Conservation (phyloP, 768 basidiomycete genomes). For the Tricholoma sp. region DNA sequence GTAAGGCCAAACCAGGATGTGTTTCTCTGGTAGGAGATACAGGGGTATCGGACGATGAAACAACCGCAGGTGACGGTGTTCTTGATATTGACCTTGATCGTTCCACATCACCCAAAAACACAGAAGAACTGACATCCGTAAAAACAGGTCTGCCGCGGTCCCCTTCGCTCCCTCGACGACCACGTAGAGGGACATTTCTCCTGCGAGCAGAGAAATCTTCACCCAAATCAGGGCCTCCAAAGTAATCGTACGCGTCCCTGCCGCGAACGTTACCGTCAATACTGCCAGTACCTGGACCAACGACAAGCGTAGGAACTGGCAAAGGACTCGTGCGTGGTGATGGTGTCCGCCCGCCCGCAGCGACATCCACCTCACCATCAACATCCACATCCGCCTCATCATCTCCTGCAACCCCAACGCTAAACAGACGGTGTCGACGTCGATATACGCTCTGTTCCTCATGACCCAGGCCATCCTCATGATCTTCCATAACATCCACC, state of each 20-base stretch:
- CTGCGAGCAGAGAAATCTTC: constrained; percentile 36
- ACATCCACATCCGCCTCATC: constrained; percentile 10
- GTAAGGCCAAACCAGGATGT: neutral
- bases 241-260: constrained; percentile 52
- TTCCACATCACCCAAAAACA: constrained; percentile 12
- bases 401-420: constrained; percentile 12
- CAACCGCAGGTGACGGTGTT: constrained; percentile 40
- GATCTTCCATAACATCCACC: constrained; percentile 18
- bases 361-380: constrained; percentile 9
- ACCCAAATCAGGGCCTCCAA: constrained; percentile 52
- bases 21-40: constrained; percentile 4
- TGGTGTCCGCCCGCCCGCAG: constrained; percentile 6
- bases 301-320: constrained; percentile 16
- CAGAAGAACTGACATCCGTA: neutral
- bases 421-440: constrained; percentile 11
- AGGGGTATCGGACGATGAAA: constrained; percentile 15
- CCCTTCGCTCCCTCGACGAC: constrained; percentile 1
- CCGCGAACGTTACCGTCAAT: constrained; percentile 11
- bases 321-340: neutral
- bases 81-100: constrained; percentile 38
- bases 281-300: constrained; percentile 3
- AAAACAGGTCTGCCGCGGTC: neutral
- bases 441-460: constrained; percentile 15
- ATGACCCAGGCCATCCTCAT: constrained; percentile 18
- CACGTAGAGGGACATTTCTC: constrained; percentile 9